Evolutionary conservation across 345 rosid genomes (phyloP).

Genomic region (Pistacia atlantica): DNA sequence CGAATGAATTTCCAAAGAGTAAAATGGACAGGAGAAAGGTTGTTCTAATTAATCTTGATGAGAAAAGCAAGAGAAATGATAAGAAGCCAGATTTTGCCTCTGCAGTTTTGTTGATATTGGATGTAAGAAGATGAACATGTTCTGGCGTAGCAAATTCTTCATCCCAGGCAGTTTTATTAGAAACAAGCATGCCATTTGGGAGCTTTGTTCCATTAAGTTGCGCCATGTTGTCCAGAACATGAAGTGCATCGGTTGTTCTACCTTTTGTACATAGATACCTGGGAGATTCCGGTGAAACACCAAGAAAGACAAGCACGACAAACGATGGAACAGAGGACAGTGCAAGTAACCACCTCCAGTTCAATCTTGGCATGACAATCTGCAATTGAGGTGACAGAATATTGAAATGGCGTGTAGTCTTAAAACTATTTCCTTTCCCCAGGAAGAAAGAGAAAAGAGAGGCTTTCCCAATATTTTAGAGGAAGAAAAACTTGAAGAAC

Average conservation of each 20-base stretch:
- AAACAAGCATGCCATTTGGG: conserved; percentile 49
- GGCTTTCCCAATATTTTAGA: too few relatives aligned
- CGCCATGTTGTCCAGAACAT: conserved; percentile 48
- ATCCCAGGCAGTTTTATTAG: conserved; percentile 28
- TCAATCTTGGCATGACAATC: conserved; percentile 57
- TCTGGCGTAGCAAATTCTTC: conserved; percentile 21
- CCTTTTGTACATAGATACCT: conserved; percentile 61
- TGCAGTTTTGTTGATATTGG: conserved; percentile 5
- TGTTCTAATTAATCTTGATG: conserved; percentile 42
- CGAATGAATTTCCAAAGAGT: conserved; percentile 57
- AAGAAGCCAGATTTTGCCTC: conserved; percentile 36
- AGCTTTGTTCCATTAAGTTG: conserved; percentile 36
- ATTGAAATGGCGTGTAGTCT: background rate
- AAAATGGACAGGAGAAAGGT: conserved; percentile 55
- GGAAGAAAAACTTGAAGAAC: background rate
- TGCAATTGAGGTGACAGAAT: conserved; percentile 17
- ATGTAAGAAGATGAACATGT: conserved; percentile 24
- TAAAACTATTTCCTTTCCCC: background rate
- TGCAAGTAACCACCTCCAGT: conserved; percentile 73
- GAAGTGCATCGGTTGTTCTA: conserved; percentile 42
- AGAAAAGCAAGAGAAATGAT: conserved; percentile 42
- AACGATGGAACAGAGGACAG: conserved; percentile 60
- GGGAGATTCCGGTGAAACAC: conserved; percentile 55
- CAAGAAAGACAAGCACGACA: conserved; percentile 47
- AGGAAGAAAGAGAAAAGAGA: background rate